Conservation (phyloP, 1,284 basidiomycete species). For the Peniophora sp. region DNA sequence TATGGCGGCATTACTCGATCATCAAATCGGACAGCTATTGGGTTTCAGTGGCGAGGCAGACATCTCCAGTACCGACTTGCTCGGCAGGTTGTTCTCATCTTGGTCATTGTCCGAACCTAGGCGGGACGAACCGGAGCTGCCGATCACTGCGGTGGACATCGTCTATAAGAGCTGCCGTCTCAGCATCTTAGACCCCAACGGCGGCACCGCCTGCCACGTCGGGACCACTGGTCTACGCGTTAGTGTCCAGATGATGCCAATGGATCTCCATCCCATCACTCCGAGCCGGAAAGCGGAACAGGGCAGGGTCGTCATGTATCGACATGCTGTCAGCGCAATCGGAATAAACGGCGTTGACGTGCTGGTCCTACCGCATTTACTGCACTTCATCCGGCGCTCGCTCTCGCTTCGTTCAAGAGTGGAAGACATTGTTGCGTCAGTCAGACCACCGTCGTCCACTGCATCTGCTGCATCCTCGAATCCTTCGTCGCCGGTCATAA, state of each 20-base stretch:
- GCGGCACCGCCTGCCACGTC: constrained; percentile 13
- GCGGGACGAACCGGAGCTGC: not conserved
- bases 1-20: constrained; percentile 15
- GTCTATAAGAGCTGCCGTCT: not conserved
- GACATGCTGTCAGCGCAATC: constrained; percentile 31
- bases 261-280: constrained; percentile 4
- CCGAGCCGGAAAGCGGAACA: constrained; percentile 10
- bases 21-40: constrained; percentile 11
- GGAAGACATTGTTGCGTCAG: constrained; percentile 14
- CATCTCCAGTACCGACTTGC: constrained; percentile 9
- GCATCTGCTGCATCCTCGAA: not conserved
- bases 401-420: constrained; percentile 34
- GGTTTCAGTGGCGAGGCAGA: constrained; percentile 19
- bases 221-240: constrained; percentile 9
- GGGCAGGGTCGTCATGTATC: constrained; percentile 15
- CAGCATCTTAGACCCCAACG: constrained; percentile 7
- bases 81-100: constrained; percentile 17
- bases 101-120: not conserved
- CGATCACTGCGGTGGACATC: not conserved
- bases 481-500: not conserved
- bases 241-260: constrained; percentile 5
- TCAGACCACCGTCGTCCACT: too few species aligned
- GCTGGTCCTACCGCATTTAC: constrained; percentile 49
- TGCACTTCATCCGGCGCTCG: constrained; percentile 52
- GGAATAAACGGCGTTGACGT: constrained; percentile 37